Percentiles rank a stretch among this genome's conserved stretches.
Conservation (phyloP, 2,329 filamentous ascomycete species). For the Bisporella sp. region DNA sequence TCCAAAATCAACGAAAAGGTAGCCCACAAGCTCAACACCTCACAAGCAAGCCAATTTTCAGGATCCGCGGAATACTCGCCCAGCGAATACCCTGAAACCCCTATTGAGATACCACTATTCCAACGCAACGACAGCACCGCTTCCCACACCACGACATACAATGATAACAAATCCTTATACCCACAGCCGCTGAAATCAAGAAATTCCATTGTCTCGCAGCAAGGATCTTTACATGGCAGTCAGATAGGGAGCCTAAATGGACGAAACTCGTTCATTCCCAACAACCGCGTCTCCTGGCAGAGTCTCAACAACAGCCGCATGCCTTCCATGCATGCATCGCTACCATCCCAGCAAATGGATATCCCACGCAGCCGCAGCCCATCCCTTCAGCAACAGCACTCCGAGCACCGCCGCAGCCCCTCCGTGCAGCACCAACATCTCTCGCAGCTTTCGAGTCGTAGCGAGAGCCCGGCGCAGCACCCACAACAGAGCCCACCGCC, state of each 20-base stretch:
- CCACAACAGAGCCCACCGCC: no score
- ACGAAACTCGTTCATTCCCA: no score
- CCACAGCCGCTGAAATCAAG: not conserved
- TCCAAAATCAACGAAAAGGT: conserved; percentile 12
- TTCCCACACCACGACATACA: not conserved
- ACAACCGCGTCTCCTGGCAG: no score
- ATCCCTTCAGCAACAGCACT: no score
- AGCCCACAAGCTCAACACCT: conserved; percentile 1
- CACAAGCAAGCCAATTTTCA: not conserved
- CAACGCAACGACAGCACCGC: not conserved
- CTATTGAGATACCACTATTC: not conserved
- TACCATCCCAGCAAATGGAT: no score
- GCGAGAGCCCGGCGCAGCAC: no score
- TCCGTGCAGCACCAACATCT: not conserved
- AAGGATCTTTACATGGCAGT: no score
- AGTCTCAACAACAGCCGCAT: not conserved
- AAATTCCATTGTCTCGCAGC: no score
- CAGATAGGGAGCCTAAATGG: no score
- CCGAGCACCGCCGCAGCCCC: no score
- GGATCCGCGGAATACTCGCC: not conserved
- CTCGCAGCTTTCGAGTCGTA: no score
- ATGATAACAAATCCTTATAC: not conserved
- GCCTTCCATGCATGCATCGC: not conserved
- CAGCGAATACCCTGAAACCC: not conserved
- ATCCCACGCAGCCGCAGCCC: no score